Conservation (phyloP, 129 eudicot species). For the Sambucus nigra region DNA sequence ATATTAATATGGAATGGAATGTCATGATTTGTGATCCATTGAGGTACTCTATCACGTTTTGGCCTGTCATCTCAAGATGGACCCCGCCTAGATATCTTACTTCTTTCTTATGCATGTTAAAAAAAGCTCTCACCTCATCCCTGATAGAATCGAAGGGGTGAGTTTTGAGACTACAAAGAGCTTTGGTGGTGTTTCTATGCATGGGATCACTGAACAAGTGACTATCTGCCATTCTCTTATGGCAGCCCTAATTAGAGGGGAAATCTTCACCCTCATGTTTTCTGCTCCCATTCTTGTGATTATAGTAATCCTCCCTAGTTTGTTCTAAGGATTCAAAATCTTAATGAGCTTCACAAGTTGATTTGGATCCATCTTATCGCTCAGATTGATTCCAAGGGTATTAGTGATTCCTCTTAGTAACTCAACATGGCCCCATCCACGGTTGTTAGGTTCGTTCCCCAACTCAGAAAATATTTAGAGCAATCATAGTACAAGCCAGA, state of each 20-base stretch:
- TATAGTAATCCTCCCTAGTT: slow-evolving; percentile 85
- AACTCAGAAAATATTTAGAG: slow-evolving; percentile 88
- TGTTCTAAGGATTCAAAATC: slow-evolving; percentile 79
- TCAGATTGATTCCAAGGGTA: slow-evolving; percentile 94
- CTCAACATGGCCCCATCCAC: slow-evolving; percentile 93
- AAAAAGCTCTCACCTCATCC: slow-evolving; percentile 94
- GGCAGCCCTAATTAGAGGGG: slow-evolving; percentile 88
- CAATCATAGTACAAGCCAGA: slow-evolving; percentile 81
- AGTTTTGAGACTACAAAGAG: slow-evolving; percentile 90
- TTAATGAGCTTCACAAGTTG: slow-evolving; percentile 85
- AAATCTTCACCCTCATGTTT: slow-evolving; percentile 95
- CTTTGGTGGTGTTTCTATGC: slow-evolving; percentile 96
- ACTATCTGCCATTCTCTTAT: slow-evolving; percentile 76
- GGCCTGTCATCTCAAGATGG: slow-evolving; percentile 96
- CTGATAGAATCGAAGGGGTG: slow-evolving; percentile 85
- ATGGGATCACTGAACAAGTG: slow-evolving; percentile 95
- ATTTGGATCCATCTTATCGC: slow-evolving; percentile 89
- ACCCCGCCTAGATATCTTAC: slow-evolving; percentile 95
- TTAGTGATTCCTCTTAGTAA: slow-evolving; percentile 87
- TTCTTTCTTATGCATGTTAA: slow-evolving; percentile 94
- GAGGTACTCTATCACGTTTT: slow-evolving; percentile 89
- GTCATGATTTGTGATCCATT: slow-evolving; percentile 88
- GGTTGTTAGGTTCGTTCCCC: slow-evolving; percentile 91
- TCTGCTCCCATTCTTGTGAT: slow-evolving; percentile 96
- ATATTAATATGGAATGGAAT: too few relatives aligned